Base-by-base conservation (phyloP, 78 protist genomes). In the Cavenderia fasciculata region DNA sequence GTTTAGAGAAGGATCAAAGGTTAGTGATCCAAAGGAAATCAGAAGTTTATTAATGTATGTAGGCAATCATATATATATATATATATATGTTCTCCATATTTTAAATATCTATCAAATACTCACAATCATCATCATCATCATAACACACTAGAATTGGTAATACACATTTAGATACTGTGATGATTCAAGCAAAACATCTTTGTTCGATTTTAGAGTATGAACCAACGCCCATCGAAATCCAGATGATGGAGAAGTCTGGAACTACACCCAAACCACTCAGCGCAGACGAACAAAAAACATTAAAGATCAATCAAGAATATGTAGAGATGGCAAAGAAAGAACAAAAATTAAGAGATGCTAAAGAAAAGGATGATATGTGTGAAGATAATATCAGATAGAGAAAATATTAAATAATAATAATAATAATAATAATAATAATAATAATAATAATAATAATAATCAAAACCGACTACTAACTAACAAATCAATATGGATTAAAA, bases 91-190 rank as follows among this genome's bases (percentile, higher is more conserved):
- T 29, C 36, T 12, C 11, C 41, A 59, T 7, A 29, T 59, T 5
- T 5, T 56, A 56, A 12, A 56, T 5, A 56, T 56, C 61, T n/a
- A 18, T 23, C 21, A 4, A n/a, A 57, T 38, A 63, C 38, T 10
- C 18, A n/a, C 61, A 18, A 14, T 21, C 61, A 56, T 5, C 61
- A 62, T 18, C 10, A 62, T 18, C 31, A 29, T 19, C 2, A 69
- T 25, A 23, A 27, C 47, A n/a, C n/a, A n/a, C n/a, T 47, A 79
- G 88, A 12, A 66, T 79, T 66, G 88, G 88, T 12, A 66, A 66
- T 66, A 79, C 88, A 41, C 88, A 79, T 14, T 66, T 79, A 63
- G 88, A 79, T 66, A 79, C 88, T 25, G 88, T 79, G 34, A 79
- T 79, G 40, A 36, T 79, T 33, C 88, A 79, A 66, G 62, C 88